phyloP scores from a whole-genome alignment of 2,329 filamentous ascomycete species.

The Akanthomyces muscarius region DNA sequence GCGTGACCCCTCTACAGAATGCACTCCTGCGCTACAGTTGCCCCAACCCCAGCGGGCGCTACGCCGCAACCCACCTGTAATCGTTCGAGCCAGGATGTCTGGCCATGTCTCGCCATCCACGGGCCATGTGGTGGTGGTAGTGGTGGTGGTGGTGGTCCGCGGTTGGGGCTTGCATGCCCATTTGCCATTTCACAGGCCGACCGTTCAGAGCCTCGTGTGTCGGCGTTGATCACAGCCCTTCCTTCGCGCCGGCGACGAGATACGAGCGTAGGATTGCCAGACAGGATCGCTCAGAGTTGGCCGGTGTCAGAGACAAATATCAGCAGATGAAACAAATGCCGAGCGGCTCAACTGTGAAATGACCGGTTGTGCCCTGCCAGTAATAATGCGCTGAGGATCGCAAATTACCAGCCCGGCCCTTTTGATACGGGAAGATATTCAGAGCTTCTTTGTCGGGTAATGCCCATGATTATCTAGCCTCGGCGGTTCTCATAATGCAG shows the following conservation, averaged over 20 bases:
- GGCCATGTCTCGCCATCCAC: neutral
- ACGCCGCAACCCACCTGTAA: constrained; percentile 2
- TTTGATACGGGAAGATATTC: neutral
- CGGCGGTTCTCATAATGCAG: neutral
- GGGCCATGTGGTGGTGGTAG: neutral
- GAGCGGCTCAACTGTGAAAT: too few relatives aligned
- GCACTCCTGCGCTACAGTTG: neutral
- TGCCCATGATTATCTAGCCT: neutral
- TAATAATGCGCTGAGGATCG: neutral
- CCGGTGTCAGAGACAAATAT: too few relatives aligned
- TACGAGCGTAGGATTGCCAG: too few relatives aligned
- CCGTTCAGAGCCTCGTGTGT: too few relatives aligned
- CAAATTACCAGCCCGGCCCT: neutral
- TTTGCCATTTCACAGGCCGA: too few relatives aligned
- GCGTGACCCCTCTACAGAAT: neutral
- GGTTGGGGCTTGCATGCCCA: neutral
- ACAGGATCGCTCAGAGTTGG: too few relatives aligned
- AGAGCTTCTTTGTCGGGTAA: neutral
- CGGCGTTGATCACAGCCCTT: neutral
- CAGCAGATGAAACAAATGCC: too few relatives aligned
- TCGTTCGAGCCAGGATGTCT: neutral
- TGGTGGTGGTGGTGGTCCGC: neutral
- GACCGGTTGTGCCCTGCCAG: too few relatives aligned
- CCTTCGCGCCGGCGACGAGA: too few relatives aligned
- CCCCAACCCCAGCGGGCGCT: neutral